Evolutionary conservation across 306 rosid species (phyloP).

Genomic region (Begonia peltatifolia): DNA sequence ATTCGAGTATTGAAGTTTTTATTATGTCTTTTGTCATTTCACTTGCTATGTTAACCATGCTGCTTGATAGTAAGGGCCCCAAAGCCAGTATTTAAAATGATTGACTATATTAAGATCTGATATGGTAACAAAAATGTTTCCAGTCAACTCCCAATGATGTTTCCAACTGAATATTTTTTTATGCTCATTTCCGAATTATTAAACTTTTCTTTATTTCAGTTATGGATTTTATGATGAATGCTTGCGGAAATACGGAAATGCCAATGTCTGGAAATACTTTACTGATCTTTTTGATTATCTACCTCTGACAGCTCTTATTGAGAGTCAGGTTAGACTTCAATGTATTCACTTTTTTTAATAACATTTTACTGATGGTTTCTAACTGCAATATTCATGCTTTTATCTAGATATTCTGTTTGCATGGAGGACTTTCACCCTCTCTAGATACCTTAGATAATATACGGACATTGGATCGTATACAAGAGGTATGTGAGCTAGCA

Average conservation of each 20-base stretch:
- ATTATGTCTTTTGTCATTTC: no score
- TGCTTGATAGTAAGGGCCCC: no score
- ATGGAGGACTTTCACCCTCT: constrained; percentile 95
- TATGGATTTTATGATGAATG: constrained; percentile 96
- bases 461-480: constrained; percentile 83
- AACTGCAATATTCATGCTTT: constrained; percentile 1
- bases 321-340: constrained; percentile 76
- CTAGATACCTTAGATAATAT: constrained; percentile 86
- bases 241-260: constrained; percentile 97
- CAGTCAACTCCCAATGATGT: no score
- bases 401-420: constrained; percentile 82
- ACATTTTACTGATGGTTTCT: constrained; percentile 3
- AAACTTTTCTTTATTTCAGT: constrained; percentile 16
- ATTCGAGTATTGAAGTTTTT: no score
- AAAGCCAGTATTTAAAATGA: no score
- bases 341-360: neutral
- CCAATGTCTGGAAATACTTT: constrained; percentile 94
- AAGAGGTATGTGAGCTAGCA: constrained; percentile 50
- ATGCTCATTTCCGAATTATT: no score
- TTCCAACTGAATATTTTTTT: no score
- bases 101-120: no score
- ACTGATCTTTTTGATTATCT: constrained; percentile 91
- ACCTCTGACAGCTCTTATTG: constrained; percentile 93
- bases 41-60: no score
- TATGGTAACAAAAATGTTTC: no score